A percentile compares a stretch with the other conserved stretches of the same genome.
Conservation (phyloP, 192 early-diverging fungal genomes). For the Thoreauomyces humboldtii region DNA sequence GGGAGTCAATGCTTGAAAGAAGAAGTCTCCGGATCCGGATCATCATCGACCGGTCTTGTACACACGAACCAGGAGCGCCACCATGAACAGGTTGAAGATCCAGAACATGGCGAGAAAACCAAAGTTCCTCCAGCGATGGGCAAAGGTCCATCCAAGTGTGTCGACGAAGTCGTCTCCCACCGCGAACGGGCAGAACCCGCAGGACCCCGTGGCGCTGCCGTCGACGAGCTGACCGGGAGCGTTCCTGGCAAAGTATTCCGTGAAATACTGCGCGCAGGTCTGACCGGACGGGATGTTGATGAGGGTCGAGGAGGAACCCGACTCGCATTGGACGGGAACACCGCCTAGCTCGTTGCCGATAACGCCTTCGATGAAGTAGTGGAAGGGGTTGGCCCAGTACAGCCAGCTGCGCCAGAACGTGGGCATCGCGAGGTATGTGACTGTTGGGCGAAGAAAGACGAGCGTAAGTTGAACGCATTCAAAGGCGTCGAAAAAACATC, state of each 20-base stretch:
- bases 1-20: no score
- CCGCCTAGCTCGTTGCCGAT: constrained; percentile 54
- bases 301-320: no score
- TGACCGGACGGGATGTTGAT: constrained; percentile 59
- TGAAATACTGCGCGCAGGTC: constrained; percentile 61
- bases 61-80: constrained; percentile 35
- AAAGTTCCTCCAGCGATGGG: constrained; percentile 68
- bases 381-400: constrained; percentile 66
- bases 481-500: constrained; percentile 14
- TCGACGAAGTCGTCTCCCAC: constrained; percentile 58
- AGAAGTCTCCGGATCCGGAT: no score
- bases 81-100: constrained; percentile 57
- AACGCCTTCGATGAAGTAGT: constrained; percentile 61
- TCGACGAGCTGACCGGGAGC: constrained; percentile 65
- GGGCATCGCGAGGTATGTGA: constrained; percentile 51
- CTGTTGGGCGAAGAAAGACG: neutral
- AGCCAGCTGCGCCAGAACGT: constrained; percentile 70
- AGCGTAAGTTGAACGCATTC: constrained; percentile 16
- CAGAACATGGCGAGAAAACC: constrained; percentile 51
- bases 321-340: constrained; percentile 47
- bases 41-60: constrained; percentile 25
- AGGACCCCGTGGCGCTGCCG: constrained; percentile 44
- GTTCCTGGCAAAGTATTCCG: constrained; percentile 43
- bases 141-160: constrained; percentile 51
- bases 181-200: constrained; percentile 63